A percentile compares a stretch with the other conserved stretches of the same genome.
Evolutionary conservation across 2,329 filamentous ascomycete genomes (phyloP).

Genomic region (Botrytis fragariae): DNA sequence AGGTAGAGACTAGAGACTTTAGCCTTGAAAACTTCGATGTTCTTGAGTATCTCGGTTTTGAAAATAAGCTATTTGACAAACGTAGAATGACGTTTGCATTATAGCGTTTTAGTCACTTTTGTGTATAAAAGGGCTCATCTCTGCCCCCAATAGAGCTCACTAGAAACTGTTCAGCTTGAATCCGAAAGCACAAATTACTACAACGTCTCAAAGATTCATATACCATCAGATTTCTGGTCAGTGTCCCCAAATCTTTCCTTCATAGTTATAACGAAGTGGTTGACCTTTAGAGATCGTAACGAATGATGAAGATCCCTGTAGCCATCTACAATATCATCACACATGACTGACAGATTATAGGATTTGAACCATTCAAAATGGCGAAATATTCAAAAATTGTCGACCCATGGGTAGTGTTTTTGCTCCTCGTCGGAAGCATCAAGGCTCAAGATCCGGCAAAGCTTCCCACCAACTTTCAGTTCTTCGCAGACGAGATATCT

Average conservation of each 20-base stretch:
- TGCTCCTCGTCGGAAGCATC: no score
- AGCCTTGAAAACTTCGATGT: neutral
- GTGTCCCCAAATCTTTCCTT: neutral
- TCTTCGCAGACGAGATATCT: neutral
- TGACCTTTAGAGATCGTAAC: neutral
- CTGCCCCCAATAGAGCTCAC: no score
- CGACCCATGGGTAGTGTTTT: accelerated
- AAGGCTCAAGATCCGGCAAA: neutral
- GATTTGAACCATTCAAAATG: neutral
- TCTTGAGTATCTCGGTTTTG: neutral
- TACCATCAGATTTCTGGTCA: neutral
- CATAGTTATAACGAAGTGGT: neutral
- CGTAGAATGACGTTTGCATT: neutral
- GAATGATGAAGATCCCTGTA: neutral
- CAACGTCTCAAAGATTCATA: neutral
- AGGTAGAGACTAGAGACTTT: neutral
- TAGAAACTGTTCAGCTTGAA: neutral
- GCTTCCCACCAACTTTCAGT: neutral
- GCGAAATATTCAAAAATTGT: neutral
- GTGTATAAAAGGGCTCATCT: neutral
- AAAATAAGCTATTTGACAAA: neutral
- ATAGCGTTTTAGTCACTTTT: neutral
- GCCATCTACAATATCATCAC: neutral
- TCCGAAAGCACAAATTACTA: neutral
- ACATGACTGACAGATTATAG: neutral